These are phyloP conservation scores for Melampsora abietis-canadensis DNA, from an alignment of 1,284 basidiomycete genomes.

Conservation along the genomic window DNA sequence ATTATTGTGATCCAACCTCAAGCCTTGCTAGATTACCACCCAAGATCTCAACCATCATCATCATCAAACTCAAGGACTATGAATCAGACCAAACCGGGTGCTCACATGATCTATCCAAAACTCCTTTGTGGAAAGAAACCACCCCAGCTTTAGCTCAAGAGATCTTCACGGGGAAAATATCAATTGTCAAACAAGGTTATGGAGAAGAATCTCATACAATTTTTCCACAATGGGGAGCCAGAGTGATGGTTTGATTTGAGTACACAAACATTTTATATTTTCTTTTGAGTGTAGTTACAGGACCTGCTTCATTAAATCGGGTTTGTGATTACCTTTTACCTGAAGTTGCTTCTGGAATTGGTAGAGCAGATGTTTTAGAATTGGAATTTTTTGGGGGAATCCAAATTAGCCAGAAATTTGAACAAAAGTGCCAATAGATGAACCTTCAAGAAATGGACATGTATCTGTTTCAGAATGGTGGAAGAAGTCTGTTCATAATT, in stretches of 20 bases:
- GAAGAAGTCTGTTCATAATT: constrained; percentile 66
- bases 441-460: constrained; percentile 54
- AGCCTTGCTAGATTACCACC: constrained; percentile 58
- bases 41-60: constrained; percentile 69
- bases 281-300: constrained; percentile 63
- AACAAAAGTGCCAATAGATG: constrained; percentile 45
- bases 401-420: constrained; percentile 24
- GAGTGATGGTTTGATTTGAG: constrained; percentile 66
- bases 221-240: constrained; percentile 67
- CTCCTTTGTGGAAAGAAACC: constrained; percentile 63
- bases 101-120: constrained; percentile 65
- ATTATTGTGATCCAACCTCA: constrained; percentile 6
- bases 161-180: constrained; percentile 64
- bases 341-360: constrained; percentile 51
- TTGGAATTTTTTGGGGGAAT: constrained; percentile 54
- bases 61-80: constrained; percentile 74
- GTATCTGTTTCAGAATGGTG: constrained; percentile 75
- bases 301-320: constrained; percentile 53
- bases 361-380: constrained; percentile 53
- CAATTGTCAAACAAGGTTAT: constrained; percentile 56
- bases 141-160: constrained; percentile 67
- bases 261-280: constrained; percentile 71
- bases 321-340: constrained; percentile 48
- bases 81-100: constrained; percentile 70
- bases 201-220: constrained; percentile 59